These are phyloP conservation scores for Globisporangium cylindrosporum DNA, from an alignment of 352 stramenopile species.

Conservation along the genomic window DNA sequence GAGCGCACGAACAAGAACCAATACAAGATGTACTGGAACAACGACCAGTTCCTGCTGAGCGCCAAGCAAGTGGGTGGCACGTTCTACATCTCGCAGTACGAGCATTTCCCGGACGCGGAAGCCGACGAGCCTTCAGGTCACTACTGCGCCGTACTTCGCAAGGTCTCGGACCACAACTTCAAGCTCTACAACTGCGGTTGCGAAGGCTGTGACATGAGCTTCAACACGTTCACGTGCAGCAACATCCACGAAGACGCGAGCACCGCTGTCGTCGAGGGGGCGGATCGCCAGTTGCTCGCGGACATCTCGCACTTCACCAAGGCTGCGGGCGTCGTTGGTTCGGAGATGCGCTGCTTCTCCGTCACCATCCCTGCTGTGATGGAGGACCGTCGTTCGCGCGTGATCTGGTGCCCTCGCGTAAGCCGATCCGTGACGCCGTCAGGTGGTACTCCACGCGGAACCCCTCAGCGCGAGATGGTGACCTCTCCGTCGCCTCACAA, in stretches of 20 bases:
- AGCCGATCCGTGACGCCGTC: constrained; percentile 59
- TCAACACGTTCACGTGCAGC: constrained; percentile 80
- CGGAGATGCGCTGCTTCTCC: constrained; percentile 81
- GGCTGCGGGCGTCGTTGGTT: constrained; percentile 64
- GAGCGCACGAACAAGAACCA: constrained; percentile 83
- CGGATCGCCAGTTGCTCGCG: constrained; percentile 77
- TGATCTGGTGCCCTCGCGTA: constrained; percentile 81
- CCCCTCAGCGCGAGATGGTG: constrained; percentile 44
- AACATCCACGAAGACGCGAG: constrained; percentile 61
- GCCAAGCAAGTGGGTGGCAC: constrained; percentile 78
- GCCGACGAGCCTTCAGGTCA: constrained; percentile 50
- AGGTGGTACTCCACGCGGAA: constrained; percentile 61
- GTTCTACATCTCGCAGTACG: constrained; percentile 90
- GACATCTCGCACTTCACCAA: constrained; percentile 86
- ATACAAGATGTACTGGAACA: constrained; percentile 88
- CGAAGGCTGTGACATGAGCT: constrained; percentile 84
- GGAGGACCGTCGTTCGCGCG: constrained; percentile 70
- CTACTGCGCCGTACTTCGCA: constrained; percentile 80
- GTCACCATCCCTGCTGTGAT: constrained; percentile 82
- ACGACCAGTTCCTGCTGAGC: constrained; percentile 81
- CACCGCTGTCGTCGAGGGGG: constrained; percentile 33
- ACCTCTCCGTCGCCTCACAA: constrained; percentile 76
- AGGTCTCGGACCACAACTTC: constrained; percentile 76
- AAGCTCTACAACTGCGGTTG: constrained; percentile 87
- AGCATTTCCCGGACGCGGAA: constrained; percentile 75